A percentile compares a stretch with the other conserved stretches of the same genome.
These are phyloP conservation scores for Naganishia vaughanmartiniae DNA, from an alignment of 768 basidiomycete species.

Conservation along the genomic window DNA sequence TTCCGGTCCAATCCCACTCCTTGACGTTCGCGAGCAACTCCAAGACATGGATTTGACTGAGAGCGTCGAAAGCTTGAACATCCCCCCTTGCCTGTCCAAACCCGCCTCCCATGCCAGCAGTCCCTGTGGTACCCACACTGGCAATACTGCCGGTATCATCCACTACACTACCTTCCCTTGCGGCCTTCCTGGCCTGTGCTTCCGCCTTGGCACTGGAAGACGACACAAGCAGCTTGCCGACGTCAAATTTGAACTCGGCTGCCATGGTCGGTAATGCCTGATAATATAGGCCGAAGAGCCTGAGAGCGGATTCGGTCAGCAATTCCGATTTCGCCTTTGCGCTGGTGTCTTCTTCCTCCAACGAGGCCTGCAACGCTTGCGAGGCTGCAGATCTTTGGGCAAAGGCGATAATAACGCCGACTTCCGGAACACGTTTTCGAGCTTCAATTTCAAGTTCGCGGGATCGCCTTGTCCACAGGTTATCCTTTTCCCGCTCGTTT, in stretches of 20 bases:
- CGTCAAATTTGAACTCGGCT: constrained; percentile 78
- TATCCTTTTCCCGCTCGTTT: constrained; percentile 62
- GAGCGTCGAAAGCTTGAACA: constrained; percentile 57
- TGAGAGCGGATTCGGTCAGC: constrained; percentile 73
- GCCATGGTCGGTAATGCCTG: constrained; percentile 69
- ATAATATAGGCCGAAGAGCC: constrained; percentile 83
- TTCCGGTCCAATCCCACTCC: constrained; percentile 74
- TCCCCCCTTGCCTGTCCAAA: constrained; percentile 51
- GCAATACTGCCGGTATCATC: constrained; percentile 44
- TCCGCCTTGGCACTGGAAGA: constrained; percentile 53
- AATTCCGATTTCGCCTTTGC: constrained; percentile 53
- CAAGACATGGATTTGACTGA: constrained; percentile 74
- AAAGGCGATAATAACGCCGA: constrained; percentile 79
- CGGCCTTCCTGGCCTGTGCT: constrained; percentile 45
- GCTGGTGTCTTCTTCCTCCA: constrained; percentile 56
- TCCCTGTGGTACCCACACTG: constrained; percentile 46
- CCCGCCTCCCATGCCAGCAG: constrained; percentile 51
- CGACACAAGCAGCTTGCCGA: constrained; percentile 67
- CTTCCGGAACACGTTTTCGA: constrained; percentile 75
- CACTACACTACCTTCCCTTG: constrained; percentile 46
- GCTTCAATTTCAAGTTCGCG: constrained; percentile 73
- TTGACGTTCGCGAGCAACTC: constrained; percentile 71
- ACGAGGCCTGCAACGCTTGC: constrained; percentile 36
- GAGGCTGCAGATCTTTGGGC: constrained; percentile 60
- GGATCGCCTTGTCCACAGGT: constrained; percentile 63